Base-by-base conservation (phyloP, 352 stramenopile species). In the Phytopythium delawarense region DNA sequence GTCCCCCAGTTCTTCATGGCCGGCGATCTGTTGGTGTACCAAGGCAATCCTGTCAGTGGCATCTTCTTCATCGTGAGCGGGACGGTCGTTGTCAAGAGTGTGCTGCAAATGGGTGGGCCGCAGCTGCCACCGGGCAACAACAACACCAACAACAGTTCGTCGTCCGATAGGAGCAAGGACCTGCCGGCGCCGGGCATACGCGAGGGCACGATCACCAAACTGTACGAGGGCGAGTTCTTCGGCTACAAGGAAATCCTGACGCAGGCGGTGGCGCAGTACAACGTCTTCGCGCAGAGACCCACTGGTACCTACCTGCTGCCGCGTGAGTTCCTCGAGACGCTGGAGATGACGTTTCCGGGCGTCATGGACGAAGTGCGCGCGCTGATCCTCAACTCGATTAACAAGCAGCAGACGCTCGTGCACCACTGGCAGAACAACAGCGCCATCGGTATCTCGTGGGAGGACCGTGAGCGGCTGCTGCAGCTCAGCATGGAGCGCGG, bases 51-150 rank as follows among this genome's bases (percentile, higher is more conserved):
- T 4, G 74, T 88, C 18, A 87, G 76, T n/a, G 84, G 79, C 2
- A 90, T 92, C 21, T 92, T 84, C 66, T 92, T 92, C 40, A 51
- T 92, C 42, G 84, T 89, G 70, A 89, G 66, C 32, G 81, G 84
- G 0, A 65, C 62, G 23, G 81, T 90, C 11, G 76, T 91, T 13
- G 81, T 78, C 0, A 85, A 81, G 54, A 68, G 58, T 28, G 59
- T 70, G 3, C 67, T 72, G 2, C 56, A 71, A 44, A 57, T 49
- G 50, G 30, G 12, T 4, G 35, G 12, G 2, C 35, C 21, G 46
- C 46, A 52, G 21, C 21, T 34, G 13, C 46, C 46, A 4, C 18
- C 59, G 30, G 54, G 21, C 20, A 5, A 35, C 20, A 8, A 57
- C 12, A 46, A 30, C 18, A n/a, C n/a, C 18, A 40, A 49, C 7